Conservation (phyloP, 805 yeast species). For the Schwanniomyces vanrijiae region DNA sequence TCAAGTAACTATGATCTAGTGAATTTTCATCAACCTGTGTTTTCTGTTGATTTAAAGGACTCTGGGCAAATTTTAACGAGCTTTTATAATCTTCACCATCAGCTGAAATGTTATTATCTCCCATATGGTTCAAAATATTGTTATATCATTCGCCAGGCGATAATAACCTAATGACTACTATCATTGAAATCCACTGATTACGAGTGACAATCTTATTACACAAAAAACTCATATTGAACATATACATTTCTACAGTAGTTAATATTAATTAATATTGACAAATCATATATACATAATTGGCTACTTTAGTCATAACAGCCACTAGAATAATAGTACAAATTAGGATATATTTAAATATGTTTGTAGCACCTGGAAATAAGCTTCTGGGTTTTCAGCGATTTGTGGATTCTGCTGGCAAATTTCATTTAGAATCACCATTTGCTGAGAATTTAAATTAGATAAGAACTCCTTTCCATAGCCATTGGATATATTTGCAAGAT, state of each 20-base stretch:
- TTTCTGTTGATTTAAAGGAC: background rate
- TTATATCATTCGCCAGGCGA: background rate
- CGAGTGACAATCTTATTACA: background rate
- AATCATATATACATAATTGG: background rate
- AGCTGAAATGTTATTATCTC: background rate
- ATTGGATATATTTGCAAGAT: background rate
- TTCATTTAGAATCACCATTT: slow-evolving; percentile 4
- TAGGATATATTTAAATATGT: slow-evolving; percentile 2
- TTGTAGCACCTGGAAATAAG: slow-evolving; percentile 5
- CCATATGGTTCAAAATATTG: slow-evolving; percentile 1
- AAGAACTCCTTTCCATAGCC: background rate
- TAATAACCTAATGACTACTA: background rate
- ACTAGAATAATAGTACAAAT: background rate
- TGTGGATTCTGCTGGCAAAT: slow-evolving; percentile 6
- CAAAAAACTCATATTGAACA: background rate
- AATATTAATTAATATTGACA: background rate
- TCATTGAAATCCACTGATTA: background rate
- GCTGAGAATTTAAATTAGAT: slow-evolving; percentile 3
- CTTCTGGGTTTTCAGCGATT: slow-evolving; percentile 7
- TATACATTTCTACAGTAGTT: background rate
- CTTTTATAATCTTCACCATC: slow-evolving; percentile 1
- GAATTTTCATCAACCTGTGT: background rate
- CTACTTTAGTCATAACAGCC: background rate
- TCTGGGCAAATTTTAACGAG: background rate
- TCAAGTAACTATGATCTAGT: slow-evolving; percentile 8